Evolutionary conservation across 148 eudicot genomes (phyloP).

Genomic region (Dianthus caryophyllus): DNA sequence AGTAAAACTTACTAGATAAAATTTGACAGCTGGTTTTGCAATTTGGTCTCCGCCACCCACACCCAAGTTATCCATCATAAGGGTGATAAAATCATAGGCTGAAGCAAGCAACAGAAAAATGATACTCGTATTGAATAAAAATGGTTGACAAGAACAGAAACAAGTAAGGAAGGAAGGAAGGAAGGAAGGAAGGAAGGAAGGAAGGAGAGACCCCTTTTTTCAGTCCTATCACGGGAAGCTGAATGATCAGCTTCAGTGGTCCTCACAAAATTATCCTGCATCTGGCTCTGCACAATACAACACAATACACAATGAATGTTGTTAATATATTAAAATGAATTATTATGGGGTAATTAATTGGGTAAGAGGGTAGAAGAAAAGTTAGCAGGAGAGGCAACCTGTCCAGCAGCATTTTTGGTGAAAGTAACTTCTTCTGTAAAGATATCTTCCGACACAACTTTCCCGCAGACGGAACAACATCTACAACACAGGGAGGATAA

Average conservation of each 20-base stretch:
- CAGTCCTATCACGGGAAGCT: slow-evolving; percentile 59
- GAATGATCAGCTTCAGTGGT: slow-evolving; percentile 42
- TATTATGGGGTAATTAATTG: too few species aligned
- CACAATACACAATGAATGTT: too few species aligned
- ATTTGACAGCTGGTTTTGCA: slow-evolving; percentile 45
- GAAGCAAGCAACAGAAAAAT: slow-evolving; percentile 22
- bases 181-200: too few species aligned
- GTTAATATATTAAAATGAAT: too few species aligned
- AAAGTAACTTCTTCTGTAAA: slow-evolving; percentile 51
- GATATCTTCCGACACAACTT: slow-evolving; percentile 45
- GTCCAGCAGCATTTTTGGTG: slow-evolving; percentile 45
- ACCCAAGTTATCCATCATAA: slow-evolving; percentile 40
- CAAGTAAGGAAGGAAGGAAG: not conserved
- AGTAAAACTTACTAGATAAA: slow-evolving; percentile 43
- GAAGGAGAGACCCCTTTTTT: slow-evolving; percentile 40
- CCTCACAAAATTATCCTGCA: slow-evolving; percentile 44
- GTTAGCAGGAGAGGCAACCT: slow-evolving; percentile 32
- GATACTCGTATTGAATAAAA: too few species aligned
- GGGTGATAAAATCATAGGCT: slow-evolving; percentile 40
- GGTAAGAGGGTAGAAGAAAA: not conserved
- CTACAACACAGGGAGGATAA: slow-evolving; percentile 26
- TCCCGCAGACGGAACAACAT: slow-evolving; percentile 64
- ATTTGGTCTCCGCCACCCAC: slow-evolving; percentile 55
- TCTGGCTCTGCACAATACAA: slow-evolving; percentile 35
- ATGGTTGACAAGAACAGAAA: not conserved